Percentiles rank a stretch among this genome's conserved stretches.
These are phyloP conservation scores for Tetrastigma voinierianum DNA, from an alignment of 164 flowering plant species.

Conservation along the genomic window DNA sequence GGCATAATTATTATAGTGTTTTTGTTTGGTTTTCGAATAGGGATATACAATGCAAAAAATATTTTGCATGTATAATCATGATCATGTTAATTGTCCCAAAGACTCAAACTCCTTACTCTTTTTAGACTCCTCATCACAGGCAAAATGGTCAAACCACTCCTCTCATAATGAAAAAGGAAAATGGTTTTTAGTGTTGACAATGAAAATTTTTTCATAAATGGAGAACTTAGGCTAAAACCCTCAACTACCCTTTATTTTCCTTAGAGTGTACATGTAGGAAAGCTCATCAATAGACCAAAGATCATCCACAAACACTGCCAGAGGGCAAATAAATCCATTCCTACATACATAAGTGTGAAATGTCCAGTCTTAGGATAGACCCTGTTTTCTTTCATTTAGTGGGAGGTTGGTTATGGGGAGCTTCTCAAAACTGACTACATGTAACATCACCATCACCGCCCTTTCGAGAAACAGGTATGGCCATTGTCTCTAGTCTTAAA, in stretches of 20 bases:
- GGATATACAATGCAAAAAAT: background rate
- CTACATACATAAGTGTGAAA: too few species aligned
- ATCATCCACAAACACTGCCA: too few species aligned
- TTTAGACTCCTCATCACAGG: background rate
- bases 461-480: too few species aligned
- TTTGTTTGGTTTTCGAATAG: background rate
- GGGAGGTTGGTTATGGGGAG: too few species aligned
- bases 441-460: background rate
- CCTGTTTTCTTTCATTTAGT: too few species aligned
- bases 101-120: background rate
- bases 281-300: too few species aligned
- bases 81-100: background rate
- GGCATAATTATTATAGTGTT: slow-evolving; percentile 9
- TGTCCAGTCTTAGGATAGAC: too few species aligned
- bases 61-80: background rate
- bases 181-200: background rate
- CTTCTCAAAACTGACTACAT: too few species aligned
- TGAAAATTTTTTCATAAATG: background rate
- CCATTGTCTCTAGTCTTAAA: background rate
- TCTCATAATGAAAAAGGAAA: background rate
- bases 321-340: too few species aligned
- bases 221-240: too few species aligned
- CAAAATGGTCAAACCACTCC: background rate
- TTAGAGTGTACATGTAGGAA: too few species aligned
- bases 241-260: too few species aligned